Evolutionary conservation across 768 basidiomycete genomes (phyloP).

Genomic region (Hortiboletus flavorubellus): DNA sequence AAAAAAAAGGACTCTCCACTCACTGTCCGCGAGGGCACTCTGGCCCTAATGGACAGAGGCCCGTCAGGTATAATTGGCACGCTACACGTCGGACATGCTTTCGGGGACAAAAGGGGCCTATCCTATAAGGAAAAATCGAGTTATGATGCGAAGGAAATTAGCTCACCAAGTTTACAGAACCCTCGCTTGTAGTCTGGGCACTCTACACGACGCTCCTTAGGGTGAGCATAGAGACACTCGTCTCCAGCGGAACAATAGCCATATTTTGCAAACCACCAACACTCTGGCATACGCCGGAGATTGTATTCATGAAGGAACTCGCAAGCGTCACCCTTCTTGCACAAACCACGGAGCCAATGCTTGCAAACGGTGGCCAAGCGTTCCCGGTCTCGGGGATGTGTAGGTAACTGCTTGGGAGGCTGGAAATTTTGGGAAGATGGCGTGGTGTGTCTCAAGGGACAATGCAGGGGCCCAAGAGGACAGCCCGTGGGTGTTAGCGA

Average conservation of each 20-base stretch:
- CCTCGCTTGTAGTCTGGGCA: constrained; percentile 96
- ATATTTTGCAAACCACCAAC: constrained; percentile 98
- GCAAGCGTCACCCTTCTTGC: constrained; percentile 97
- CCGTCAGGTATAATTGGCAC: constrained; percentile 87
- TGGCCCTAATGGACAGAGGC: constrained; percentile 88
- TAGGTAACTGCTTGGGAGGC: constrained; percentile 77
- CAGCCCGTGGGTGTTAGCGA: constrained; percentile 79
- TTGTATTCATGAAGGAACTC: constrained; percentile 99
- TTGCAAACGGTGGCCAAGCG: constrained; percentile 93
- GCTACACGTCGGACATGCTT: constrained; percentile 91
- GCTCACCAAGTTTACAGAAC: constrained; percentile 88
- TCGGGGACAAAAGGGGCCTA: constrained; percentile 84
- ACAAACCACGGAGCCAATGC: constrained; percentile 96
- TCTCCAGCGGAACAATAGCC: constrained; percentile 97
- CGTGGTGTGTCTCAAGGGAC: constrained; percentile 87
- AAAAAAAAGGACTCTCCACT: constrained; percentile 32
- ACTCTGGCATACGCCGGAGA: constrained; percentile 95
- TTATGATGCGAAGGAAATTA: constrained; percentile 1
- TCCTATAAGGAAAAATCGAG: constrained; percentile 7
- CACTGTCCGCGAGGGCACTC: constrained; percentile 90
- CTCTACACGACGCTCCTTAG: constrained; percentile 85
- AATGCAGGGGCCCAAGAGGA: constrained; percentile 87
- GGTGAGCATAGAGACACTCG: constrained; percentile 95
- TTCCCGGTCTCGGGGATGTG: constrained; percentile 80
- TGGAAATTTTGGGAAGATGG: constrained; percentile 90